Conservation (phyloP, 2,329 filamentous ascomycete species). For the Microcera coccophila region DNA sequence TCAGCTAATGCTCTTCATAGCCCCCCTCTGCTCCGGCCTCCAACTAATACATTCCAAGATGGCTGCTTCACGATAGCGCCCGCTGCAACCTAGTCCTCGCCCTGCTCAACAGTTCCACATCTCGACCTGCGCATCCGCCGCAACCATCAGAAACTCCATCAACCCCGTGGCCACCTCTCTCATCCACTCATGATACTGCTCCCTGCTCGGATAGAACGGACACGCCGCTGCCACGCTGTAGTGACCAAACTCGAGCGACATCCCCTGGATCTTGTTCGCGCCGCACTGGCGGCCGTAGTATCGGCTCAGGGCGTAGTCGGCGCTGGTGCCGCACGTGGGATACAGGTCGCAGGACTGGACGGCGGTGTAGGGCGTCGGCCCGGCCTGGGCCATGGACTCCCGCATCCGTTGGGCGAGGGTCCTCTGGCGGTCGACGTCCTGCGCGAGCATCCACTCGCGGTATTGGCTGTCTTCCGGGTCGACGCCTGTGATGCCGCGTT, state of each 20-base stretch:
- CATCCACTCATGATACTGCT: conserved; percentile 42
- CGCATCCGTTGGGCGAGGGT: conserved; percentile 34
- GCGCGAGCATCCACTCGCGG: conserved; percentile 42
- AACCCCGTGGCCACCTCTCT: conserved; percentile 44
- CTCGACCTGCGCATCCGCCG: conserved; percentile 21
- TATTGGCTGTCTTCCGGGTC: conserved; percentile 34
- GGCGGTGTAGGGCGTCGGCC: conserved; percentile 35
- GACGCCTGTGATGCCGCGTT: conserved; percentile 45
- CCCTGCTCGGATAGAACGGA: conserved; percentile 44
- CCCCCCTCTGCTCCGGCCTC: too few relatives aligned
- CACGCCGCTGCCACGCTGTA: conserved; percentile 22
- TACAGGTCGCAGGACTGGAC: conserved; percentile 42
- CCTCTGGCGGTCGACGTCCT: conserved; percentile 34
- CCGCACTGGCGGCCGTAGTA: conserved; percentile 36
- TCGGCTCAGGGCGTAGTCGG: conserved; percentile 46
- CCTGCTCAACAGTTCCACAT: conserved; percentile 15
- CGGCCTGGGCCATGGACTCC: conserved; percentile 38
- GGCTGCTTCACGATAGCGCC: too few relatives aligned
- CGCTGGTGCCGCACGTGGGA: conserved; percentile 43
- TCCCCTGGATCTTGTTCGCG: conserved; percentile 38
- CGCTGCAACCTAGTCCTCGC: not conserved
- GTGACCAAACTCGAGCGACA: conserved; percentile 46
- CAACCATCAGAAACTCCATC: conserved; percentile 43
- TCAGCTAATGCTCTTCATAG: too few relatives aligned
- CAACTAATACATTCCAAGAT: too few relatives aligned